Percentiles rank a stretch among this genome's conserved stretches.
Conservation (phyloP, 345 rosid genomes). For the Eucalyptus albens region DNA sequence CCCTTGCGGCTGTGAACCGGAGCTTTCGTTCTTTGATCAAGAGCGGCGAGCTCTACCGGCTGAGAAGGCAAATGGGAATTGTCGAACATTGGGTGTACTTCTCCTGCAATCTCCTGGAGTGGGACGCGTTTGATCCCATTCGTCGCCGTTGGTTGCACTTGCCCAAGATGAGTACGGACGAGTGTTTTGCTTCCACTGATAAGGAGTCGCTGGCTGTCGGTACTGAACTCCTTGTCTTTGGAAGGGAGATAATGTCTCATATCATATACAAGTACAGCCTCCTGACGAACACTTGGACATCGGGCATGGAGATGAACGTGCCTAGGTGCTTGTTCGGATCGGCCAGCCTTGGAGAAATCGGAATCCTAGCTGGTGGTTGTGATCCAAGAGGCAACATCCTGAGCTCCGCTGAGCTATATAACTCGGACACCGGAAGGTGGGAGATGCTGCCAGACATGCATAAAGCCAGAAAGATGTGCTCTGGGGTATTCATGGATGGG, state of each 20-base stretch:
- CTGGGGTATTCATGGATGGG: constrained; percentile 72
- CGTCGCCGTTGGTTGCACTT: constrained; percentile 48
- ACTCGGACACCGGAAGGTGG: constrained; percentile 52
- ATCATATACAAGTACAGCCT: constrained; percentile 39
- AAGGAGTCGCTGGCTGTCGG: constrained; percentile 66
- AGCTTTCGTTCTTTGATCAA: constrained; percentile 22
- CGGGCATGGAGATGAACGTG: constrained; percentile 28
- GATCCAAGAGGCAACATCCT: constrained; percentile 38
- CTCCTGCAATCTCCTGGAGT: constrained; percentile 46
- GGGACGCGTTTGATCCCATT: constrained; percentile 81
- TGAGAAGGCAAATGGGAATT: constrained; percentile 27
- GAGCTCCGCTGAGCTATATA: constrained; percentile 54
- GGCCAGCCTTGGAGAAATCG: constrained; percentile 50
- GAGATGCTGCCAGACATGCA: constrained; percentile 44
- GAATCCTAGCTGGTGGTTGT: constrained; percentile 78
- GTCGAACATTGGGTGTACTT: constrained; percentile 78
- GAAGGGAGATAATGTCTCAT: constrained; percentile 29
- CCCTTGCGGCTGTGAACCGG: constrained; percentile 22
- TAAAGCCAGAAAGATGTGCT: constrained; percentile 61
- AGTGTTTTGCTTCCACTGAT: constrained; percentile 38
- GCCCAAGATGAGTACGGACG: constrained; percentile 45
- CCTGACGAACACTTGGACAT: constrained; percentile 40
- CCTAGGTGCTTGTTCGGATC: constrained; percentile 81
- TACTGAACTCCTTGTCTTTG: constrained; percentile 55
- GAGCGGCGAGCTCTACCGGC: constrained; percentile 42